Evolutionary conservation across 805 yeast species (phyloP).

Genomic region (Nakazawaea wyomingensis): DNA sequence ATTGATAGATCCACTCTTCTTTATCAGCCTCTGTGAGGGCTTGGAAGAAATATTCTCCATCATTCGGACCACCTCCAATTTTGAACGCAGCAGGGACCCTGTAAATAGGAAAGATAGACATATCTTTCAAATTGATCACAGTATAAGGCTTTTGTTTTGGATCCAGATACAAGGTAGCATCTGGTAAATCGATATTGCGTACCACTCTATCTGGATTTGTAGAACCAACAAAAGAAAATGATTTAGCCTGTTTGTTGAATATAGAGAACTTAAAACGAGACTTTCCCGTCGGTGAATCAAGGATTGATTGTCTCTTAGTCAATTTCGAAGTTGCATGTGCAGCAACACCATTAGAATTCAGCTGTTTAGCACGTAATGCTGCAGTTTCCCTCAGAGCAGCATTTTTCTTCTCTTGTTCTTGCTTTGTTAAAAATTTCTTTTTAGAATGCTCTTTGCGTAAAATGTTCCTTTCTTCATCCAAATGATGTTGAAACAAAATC

Average conservation of each 20-base stretch:
- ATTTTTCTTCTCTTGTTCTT: constrained; percentile 18
- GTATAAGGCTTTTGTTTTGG: constrained; percentile 45
- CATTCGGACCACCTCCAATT: constrained; percentile 26
- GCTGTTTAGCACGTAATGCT: constrained; percentile 4
- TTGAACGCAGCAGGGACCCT: constrained; percentile 44
- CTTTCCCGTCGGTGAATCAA: constrained; percentile 1
- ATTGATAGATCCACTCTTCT: constrained; percentile 63
- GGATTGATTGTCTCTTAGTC: neutral
- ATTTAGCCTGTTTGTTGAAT: constrained; percentile 43
- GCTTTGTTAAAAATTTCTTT: constrained; percentile 21
- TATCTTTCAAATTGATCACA: constrained; percentile 40
- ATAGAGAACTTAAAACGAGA: constrained; percentile 16
- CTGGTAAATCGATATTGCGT: constrained; percentile 56
- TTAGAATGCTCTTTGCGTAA: constrained; percentile 41
- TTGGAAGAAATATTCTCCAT: constrained; percentile 56
- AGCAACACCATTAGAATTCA: neutral
- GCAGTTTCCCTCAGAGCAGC: constrained; percentile 10
- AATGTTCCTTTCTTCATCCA: constrained; percentile 47
- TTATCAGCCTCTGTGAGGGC: constrained; percentile 56
- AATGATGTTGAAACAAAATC: constrained; percentile 37
- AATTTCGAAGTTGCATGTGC: neutral
- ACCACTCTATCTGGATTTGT: constrained; percentile 39
- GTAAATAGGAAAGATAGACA: constrained; percentile 48
- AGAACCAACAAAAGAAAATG: constrained; percentile 49
- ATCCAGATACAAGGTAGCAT: constrained; percentile 34